phyloP scores from a whole-genome alignment of 768 basidiomycete genomes.

The Boletus coccyginus region DNA sequence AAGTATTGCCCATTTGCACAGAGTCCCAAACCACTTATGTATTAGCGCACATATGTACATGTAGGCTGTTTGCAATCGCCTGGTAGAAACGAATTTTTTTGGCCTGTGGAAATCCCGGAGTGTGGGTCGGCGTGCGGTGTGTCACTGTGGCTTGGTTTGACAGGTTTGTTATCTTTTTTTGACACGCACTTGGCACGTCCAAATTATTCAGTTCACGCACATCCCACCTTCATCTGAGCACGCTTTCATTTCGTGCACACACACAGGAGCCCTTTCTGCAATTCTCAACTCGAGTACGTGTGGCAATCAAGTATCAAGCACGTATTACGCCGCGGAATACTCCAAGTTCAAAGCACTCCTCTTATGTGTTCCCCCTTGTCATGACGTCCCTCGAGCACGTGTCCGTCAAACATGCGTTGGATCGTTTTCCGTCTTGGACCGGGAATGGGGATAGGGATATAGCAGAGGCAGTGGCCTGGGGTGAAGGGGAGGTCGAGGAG shows the following conservation, averaged over 20 bases:
- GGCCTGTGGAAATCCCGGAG: background rate
- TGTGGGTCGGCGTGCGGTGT: background rate
- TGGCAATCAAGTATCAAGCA: background rate
- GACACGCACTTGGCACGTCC: background rate
- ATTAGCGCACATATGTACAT: constrained; percentile 30
- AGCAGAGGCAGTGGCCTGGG: background rate
- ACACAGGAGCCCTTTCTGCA: background rate
- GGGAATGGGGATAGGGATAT: background rate
- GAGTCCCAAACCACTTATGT: constrained; percentile 22
- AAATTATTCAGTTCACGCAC: background rate
- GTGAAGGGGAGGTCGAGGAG: background rate
- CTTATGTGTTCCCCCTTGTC: constrained; percentile 15
- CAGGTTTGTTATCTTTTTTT: background rate
- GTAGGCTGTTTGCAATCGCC: constrained; percentile 17
- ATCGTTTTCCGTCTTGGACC: background rate
- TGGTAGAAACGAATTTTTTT: constrained; percentile 13
- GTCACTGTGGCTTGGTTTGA: background rate
- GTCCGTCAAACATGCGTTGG: constrained; percentile 15
- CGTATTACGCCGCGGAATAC: background rate
- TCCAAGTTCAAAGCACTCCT: background rate
- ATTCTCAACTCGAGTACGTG: background rate
- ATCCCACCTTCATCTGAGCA: background rate
- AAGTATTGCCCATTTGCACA: constrained; percentile 23
- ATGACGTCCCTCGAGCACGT: constrained; percentile 30
- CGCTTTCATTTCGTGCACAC: background rate